These are phyloP conservation scores for Wakefieldia striispora DNA, from an alignment of 768 basidiomycete species.

Conservation along the genomic window DNA sequence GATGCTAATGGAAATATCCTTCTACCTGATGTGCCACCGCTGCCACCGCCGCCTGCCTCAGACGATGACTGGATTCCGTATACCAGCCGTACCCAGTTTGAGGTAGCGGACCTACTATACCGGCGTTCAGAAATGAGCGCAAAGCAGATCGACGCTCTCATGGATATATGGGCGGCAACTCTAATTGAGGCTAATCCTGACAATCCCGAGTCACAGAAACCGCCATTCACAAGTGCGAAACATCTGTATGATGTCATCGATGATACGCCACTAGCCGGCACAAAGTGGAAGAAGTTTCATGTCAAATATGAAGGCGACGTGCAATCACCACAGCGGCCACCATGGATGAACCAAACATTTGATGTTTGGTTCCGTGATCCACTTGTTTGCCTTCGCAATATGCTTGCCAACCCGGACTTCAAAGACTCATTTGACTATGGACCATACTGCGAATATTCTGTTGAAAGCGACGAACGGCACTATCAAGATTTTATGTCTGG, in stretches of 20 bases:
- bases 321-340: not conserved
- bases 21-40: not conserved
- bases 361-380: constrained; percentile 30
- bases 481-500: not conserved
- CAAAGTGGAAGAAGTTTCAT: too few relatives aligned
- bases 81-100: not conserved
- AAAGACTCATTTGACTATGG: constrained; percentile 14
- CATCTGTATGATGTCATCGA: too few relatives aligned
- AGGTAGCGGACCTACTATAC: too few relatives aligned
- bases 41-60: not conserved
- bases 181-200: too few relatives aligned
- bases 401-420: constrained; percentile 24
- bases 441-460: constrained; percentile 10
- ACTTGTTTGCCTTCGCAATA: constrained; percentile 4
- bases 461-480: not conserved
- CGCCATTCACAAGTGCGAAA: not conserved
- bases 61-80: constrained; percentile 20
- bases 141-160: too few relatives aligned
- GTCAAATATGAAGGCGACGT: constrained; percentile 21
- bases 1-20: not conserved
- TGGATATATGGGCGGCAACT: too few relatives aligned
- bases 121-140: too few relatives aligned
- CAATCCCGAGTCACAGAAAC: not conserved
- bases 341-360: constrained; percentile 28
- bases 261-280: too few relatives aligned